Evolutionary conservation across 225 moss, liverwort and hornwort genomes (phyloP).

Genomic region (Sphagnum contortum): DNA sequence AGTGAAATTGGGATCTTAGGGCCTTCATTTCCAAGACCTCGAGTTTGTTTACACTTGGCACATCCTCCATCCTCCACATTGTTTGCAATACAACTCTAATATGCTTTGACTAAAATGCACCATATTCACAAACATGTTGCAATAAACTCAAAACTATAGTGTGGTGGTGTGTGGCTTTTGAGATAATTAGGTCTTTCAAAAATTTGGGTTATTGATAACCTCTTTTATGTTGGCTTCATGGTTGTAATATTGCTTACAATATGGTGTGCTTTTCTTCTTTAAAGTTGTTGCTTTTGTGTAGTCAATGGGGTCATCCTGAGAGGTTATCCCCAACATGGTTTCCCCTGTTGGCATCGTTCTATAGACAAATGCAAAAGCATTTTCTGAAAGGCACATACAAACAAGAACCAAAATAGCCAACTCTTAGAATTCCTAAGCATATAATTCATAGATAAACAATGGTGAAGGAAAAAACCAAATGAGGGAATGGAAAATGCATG

Average conservation of each 20-base stretch:
- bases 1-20: slow-evolving; percentile 73
- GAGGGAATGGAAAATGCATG: too few species aligned
- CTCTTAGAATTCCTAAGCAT: neutral
- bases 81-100: slow-evolving; percentile 17
- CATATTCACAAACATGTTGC: neutral
- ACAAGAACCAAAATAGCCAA: neutral
- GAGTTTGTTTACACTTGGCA: slow-evolving; percentile 69
- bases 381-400: slow-evolving; percentile 28
- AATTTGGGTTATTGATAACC: too few species aligned
- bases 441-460: too few species aligned
- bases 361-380: slow-evolving; percentile 79
- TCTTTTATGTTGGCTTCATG: neutral
- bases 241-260: slow-evolving; percentile 22
- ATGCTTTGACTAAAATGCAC: neutral
- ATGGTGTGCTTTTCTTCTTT: slow-evolving; percentile 68
- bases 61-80: slow-evolving; percentile 31
- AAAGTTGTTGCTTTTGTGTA: slow-evolving; percentile 20
- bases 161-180: too few species aligned
- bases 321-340: slow-evolving; percentile 7
- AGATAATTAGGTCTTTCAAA: too few species aligned
- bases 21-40: slow-evolving; percentile 51
- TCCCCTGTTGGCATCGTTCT: slow-evolving; percentile 41
- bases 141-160: too few species aligned
- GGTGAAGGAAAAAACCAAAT: too few species aligned
- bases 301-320: slow-evolving; percentile 28